A percentile compares a stretch with the other conserved stretches of the same genome.
These are phyloP conservation scores for Trichoderma aggressivum DNA, from an alignment of 2,329 filamentous ascomycete species.

Conservation along the genomic window DNA sequence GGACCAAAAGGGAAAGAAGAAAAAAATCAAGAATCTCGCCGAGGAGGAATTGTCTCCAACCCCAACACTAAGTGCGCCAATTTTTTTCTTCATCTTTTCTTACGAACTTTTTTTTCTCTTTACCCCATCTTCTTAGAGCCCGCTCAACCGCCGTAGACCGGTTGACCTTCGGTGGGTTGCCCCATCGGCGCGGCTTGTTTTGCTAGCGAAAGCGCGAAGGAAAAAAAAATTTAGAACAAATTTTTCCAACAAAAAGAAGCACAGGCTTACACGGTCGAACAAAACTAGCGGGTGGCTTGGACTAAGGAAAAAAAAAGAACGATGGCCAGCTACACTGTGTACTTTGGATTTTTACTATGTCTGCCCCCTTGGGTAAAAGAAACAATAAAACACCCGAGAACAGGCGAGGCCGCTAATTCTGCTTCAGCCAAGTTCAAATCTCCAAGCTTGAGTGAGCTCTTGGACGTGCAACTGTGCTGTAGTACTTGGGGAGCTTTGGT, in stretches of 20 bases:
- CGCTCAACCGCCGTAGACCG: background rate
- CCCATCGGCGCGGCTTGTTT: conserved; percentile 3
- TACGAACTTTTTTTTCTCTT: background rate
- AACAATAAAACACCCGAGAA: background rate
- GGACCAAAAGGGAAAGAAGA: background rate
- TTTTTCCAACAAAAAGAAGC: background rate
- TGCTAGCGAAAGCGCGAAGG: background rate
- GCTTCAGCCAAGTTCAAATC: background rate
- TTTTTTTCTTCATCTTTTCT: background rate
- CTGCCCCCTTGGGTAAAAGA: conserved; percentile 1
- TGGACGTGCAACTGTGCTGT: background rate
- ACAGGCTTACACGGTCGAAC: background rate
- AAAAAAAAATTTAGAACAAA: conserved; percentile 2
- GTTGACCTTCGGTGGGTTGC: background rate
- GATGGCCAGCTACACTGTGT: conserved; percentile 10
- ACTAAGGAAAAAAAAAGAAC: background rate
- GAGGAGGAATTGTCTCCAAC: background rate
- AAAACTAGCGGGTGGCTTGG: conserved; percentile 2
- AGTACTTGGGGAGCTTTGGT: background rate
- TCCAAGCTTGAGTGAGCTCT: background rate
- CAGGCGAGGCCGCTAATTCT: conserved; percentile 4
- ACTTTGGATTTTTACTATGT: background rate
- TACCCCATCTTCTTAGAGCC: background rate
- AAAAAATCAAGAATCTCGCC: background rate
- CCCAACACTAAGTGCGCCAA: background rate